Evolutionary conservation across 192 early-diverging fungal species (phyloP).

Genomic region (Backusella tarrabulga): DNA sequence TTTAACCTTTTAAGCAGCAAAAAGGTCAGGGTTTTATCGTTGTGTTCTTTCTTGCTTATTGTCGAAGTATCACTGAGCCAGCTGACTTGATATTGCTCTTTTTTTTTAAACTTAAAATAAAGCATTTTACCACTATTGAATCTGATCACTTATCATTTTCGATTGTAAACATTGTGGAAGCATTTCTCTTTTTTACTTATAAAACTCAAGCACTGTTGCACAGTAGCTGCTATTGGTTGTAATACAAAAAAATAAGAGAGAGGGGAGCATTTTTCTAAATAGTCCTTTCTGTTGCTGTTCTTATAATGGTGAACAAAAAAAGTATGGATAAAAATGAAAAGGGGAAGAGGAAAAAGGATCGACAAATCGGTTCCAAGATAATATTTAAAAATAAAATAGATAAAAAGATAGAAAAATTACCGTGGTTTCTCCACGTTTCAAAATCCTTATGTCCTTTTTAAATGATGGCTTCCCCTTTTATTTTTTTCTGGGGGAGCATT

Average conservation of each 20-base stretch:
- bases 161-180: background rate
- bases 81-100: background rate
- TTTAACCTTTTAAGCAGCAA: background rate
- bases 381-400: background rate
- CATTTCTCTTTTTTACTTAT: background rate
- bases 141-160: background rate
- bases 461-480: background rate
- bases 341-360: background rate
- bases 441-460: background rate
- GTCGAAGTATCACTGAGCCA: background rate
- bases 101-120: background rate
- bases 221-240: background rate
- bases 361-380: background rate
- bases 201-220: background rate
- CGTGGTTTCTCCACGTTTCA: background rate
- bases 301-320: background rate
- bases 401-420: conserved; percentile 4
- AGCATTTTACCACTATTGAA: background rate
- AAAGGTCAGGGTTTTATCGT: conserved; percentile 3
- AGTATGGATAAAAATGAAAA: background rate
- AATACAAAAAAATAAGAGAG: background rate
- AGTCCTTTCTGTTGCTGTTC: background rate
- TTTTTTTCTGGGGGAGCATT: background rate
- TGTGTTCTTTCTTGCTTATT: background rate
- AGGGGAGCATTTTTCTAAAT: background rate